Conservation (phyloP, 257 asterid species). For the Capsicum baccatum region DNA sequence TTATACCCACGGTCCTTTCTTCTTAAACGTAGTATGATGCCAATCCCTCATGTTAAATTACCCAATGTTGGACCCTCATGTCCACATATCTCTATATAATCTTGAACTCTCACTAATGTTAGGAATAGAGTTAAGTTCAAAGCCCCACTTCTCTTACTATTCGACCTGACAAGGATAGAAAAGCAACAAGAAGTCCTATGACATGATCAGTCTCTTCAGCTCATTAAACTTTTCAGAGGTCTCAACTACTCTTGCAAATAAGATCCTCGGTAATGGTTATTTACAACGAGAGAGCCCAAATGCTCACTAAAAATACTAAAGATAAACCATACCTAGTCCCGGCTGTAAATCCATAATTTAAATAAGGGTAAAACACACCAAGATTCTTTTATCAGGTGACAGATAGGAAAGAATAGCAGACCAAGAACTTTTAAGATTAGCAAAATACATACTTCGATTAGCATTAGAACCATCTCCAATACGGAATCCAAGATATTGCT, state of each 20-base stretch:
- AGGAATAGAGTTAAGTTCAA: background rate
- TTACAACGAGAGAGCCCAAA: background rate
- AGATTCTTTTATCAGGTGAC: background rate
- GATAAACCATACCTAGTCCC: background rate
- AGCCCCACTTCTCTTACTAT: background rate
- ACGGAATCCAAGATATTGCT: slow-evolving; percentile 87
- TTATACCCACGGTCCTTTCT: background rate
- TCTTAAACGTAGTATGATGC: background rate
- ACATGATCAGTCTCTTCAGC: slow-evolving; percentile 22
- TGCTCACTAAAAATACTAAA: background rate
- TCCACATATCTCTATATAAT: slow-evolving; percentile 10
- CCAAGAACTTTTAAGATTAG: background rate
- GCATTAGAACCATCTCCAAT: slow-evolving; percentile 64
- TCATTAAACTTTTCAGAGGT: background rate
- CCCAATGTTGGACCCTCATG: background rate
- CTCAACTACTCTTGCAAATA: background rate
- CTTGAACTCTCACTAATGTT: background rate
- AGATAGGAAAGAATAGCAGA: background rate
- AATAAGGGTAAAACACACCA: background rate
- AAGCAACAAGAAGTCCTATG: background rate
- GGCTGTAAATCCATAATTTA: background rate
- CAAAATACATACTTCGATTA: slow-evolving; percentile 51
- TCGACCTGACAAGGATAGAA: background rate
- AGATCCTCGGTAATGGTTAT: background rate
- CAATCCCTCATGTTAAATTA: background rate